These are phyloP conservation scores for Balansia obtecta DNA, from an alignment of 2,329 filamentous ascomycete genomes.

Conservation along the genomic window DNA sequence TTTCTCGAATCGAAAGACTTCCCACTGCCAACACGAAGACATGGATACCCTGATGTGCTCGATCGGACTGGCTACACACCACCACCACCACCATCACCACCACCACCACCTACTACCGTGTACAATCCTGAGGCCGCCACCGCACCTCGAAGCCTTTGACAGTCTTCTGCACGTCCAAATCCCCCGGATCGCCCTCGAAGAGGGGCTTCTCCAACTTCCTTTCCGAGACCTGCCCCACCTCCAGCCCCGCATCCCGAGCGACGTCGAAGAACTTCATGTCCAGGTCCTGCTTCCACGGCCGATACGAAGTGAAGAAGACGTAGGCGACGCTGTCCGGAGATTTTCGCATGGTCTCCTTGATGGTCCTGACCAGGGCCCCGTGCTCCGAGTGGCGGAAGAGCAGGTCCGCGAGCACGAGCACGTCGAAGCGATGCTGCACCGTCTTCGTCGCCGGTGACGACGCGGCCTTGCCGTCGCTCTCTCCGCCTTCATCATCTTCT, in stretches of 20 bases:
- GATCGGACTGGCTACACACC: background rate
- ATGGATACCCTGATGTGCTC: background rate
- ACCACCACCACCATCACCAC: too few relatives aligned
- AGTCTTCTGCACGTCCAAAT: conserved; percentile 67
- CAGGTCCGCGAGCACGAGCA: conserved; percentile 77
- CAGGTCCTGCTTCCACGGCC: conserved; percentile 78
- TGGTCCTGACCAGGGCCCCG: conserved; percentile 58
- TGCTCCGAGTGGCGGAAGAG: conserved; percentile 90
- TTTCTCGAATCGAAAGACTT: background rate
- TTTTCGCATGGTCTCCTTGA: conserved; percentile 52
- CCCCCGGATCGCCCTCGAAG: conserved; percentile 81
- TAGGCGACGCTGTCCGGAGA: conserved; percentile 49
- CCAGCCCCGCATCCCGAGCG: conserved; percentile 56
- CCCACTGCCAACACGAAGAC: background rate
- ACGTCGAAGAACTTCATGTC: conserved; percentile 81
- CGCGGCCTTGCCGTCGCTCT: background rate
- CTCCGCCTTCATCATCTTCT: too few relatives aligned
- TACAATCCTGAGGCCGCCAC: conserved; percentile 32
- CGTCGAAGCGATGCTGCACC: conserved; percentile 48
- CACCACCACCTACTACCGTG: background rate
- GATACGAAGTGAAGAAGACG: conserved; percentile 90
- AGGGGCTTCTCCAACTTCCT: conserved; percentile 73
- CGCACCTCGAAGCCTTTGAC: conserved; percentile 66
- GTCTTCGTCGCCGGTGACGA: conserved; percentile 3
- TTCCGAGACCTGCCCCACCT: conserved; percentile 70